A percentile compares a stretch with the other conserved stretches of the same genome.
phyloP scores from a whole-genome alignment of 2,329 filamentous ascomycete species.

The Saccharata proteae region DNA sequence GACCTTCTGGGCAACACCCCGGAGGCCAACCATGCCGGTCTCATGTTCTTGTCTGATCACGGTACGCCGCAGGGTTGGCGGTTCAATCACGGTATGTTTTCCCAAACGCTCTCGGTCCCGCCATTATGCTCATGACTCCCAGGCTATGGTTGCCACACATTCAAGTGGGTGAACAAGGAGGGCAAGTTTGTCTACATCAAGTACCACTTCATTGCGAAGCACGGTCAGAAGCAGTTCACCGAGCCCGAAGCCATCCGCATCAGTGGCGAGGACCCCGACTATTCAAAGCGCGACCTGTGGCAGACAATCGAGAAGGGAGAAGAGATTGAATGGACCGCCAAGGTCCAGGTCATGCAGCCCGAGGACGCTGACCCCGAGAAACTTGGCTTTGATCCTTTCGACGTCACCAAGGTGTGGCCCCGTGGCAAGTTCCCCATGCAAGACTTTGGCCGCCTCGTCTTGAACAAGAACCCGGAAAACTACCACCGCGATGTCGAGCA shows the following conservation, averaged over 20 bases:
- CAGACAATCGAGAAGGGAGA: conserved; percentile 31
- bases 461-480: conserved; percentile 44
- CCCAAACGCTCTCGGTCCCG: neutral
- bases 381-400: conserved; percentile 42
- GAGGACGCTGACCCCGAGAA: conserved; percentile 35
- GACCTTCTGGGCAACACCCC: conserved; percentile 38
- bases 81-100: conserved; percentile 16
- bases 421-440: conserved; percentile 36
- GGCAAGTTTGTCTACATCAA: conserved; percentile 41
- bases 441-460: conserved; percentile 36
- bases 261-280: conserved; percentile 39
- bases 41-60: conserved; percentile 40
- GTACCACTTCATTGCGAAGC: conserved; percentile 36
- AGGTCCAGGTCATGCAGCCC: conserved; percentile 35
- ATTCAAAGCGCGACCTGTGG: conserved; percentile 36
- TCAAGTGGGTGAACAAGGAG: conserved; percentile 36
- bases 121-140: too few relatives aligned
- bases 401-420: conserved; percentile 44
- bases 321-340: conserved; percentile 31
- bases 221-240: conserved; percentile 37
- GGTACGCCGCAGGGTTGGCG: conserved; percentile 37
- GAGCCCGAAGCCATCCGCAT: conserved; percentile 32
- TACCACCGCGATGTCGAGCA: conserved; percentile 41
- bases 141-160: conserved; percentile 37
- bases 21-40: conserved; percentile 36